Conservation (phyloP, 257 asterid genomes). For the Jaltomata sinuosa region DNA sequence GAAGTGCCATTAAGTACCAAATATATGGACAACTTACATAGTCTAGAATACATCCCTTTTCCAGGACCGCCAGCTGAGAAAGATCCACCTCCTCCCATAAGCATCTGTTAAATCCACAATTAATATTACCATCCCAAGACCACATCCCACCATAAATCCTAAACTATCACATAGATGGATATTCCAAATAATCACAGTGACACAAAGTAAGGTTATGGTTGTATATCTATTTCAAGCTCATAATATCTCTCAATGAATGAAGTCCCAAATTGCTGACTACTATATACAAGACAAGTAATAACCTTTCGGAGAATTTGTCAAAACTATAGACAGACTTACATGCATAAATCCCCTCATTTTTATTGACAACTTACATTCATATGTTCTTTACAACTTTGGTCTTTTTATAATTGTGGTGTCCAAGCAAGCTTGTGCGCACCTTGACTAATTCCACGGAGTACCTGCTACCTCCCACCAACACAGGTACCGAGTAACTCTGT, state of each 20-base stretch:
- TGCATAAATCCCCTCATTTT: background rate
- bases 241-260: background rate
- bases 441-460: background rate
- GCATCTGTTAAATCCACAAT: slow-evolving; percentile 42
- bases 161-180: background rate
- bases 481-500: background rate
- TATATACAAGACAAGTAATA: background rate
- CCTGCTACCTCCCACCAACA: background rate
- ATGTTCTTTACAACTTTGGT: background rate
- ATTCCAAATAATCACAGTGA: background rate
- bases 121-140: background rate
- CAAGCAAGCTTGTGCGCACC: background rate
- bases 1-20: background rate
- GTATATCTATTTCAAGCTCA: background rate
- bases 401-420: background rate
- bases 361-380: background rate
- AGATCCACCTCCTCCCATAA: slow-evolving; percentile 98
- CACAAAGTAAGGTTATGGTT: background rate
- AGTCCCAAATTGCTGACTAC: background rate
- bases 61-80: slow-evolving; percentile 98
- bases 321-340: background rate
- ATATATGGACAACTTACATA: slow-evolving; percentile 42
- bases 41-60: slow-evolving; percentile 93
- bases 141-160: background rate
- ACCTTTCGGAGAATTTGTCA: background rate